Percentiles rank a stretch among this genome's conserved stretches.
Conservation (phyloP, 2,329 filamentous ascomycete genomes). For the Pseudogymnoascus sp. region DNA sequence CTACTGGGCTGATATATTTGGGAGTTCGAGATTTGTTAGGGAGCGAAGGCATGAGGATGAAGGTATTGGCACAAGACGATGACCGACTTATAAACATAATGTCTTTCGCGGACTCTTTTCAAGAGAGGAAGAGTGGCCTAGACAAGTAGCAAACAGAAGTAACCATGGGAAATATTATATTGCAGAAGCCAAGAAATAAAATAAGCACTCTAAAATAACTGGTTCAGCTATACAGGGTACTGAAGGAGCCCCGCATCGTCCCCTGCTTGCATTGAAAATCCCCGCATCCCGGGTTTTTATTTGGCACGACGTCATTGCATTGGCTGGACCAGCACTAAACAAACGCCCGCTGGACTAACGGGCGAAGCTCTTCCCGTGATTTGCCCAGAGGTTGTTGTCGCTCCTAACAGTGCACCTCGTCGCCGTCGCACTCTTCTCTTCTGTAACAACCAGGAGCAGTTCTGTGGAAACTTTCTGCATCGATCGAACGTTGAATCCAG, state of each 20-base stretch:
- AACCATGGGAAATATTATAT: neutral
- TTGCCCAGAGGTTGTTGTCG: neutral
- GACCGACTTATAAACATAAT: slow-evolving; percentile 6
- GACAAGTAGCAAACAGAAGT: neutral
- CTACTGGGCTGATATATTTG: slow-evolving; percentile 2
- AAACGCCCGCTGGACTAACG: neutral
- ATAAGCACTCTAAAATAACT: neutral
- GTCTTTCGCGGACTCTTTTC: neutral
- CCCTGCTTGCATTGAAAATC: neutral
- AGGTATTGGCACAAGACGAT: neutral
- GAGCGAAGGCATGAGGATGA: neutral
- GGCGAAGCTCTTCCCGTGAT: neutral
- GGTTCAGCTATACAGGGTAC: neutral
- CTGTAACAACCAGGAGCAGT: neutral
- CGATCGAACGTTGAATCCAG: neutral
- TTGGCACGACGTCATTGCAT: neutral
- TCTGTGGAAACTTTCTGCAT: neutral
- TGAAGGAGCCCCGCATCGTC: neutral
- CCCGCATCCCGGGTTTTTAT: neutral
- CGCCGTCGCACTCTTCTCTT: neutral
- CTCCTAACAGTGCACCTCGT: neutral
- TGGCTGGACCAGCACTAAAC: neutral
- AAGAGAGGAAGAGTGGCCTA: neutral
- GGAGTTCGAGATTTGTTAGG: slow-evolving; percentile 1
- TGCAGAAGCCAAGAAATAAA: slow-evolving; percentile 1